Evolutionary conservation across 768 basidiomycete species (phyloP), one percentile per base, ranked within the genome.

Genomic region (Vararia minispora): DNA sequence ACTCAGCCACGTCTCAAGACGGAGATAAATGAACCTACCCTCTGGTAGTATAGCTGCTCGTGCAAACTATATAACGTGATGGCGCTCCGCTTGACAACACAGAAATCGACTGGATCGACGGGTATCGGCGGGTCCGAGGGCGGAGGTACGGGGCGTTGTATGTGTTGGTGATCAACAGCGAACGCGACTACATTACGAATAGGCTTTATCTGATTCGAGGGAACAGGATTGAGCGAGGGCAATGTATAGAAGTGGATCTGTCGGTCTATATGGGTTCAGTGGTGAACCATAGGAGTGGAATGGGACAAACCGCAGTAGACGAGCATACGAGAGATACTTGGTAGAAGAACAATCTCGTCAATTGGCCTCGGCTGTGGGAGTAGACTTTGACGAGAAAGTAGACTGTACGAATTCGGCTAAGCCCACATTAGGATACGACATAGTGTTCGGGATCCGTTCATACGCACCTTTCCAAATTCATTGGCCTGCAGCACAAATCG

Each of bases 131-230:
- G 47, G 23, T 59, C 69, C 44, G 65, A 66, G 17, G 52, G 58
- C 22, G 60, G 50, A 2, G 68, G 66, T 1, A 64, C 51, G 0
- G 69, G 68, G 7, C 79, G 66, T 28, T 60, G 62, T 17, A 84
- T 60, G 46, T 85, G 78, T 34, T 68, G 66, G 39, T 91, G 77
- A 52, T 98, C 92, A 0, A 95, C 76, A 0, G 89, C 77, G 46
- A 94, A 76, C 0, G 81, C 66, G 14, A 83, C 60, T 4, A 87
- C 82, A 42, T 91, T 79, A 31, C 89, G 72, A 17, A 97, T 68
- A 2, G 91, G 82, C 40, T 81, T 81, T 44, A 86, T 77, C 12
- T 60, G 46, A 9, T 61, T 66, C 4, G 62, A 59, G 5, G 76
- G 67, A 0, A 86, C 68, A 1, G 75, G 71, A 42, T 91, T 86